A percentile compares a stretch with the other conserved stretches of the same genome.
phyloP scores from a whole-genome alignment of 108 stramenopile species.

The Hondaea fermentalgiana region DNA sequence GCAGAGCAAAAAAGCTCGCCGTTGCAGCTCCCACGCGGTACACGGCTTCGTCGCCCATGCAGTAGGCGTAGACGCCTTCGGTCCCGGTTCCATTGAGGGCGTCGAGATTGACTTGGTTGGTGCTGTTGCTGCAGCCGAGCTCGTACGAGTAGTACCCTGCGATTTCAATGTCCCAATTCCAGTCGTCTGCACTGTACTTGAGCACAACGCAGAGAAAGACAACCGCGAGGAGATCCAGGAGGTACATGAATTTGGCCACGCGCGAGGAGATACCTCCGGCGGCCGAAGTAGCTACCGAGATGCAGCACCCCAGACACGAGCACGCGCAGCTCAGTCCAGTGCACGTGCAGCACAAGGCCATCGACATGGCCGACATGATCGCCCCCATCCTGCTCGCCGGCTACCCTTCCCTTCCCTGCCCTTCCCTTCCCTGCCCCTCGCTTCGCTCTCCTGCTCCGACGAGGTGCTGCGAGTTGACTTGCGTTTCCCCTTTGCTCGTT shows the following conservation, averaged over 20 bases:
- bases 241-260: background rate
- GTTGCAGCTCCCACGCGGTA: background rate
- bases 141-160: background rate
- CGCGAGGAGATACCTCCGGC: background rate
- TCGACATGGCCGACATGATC: background rate
- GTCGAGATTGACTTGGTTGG: background rate
- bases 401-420: background rate
- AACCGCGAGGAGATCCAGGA: background rate
- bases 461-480: background rate
- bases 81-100: background rate
- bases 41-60: slow-evolving; percentile 4
- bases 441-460: background rate
- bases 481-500: background rate
- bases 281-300: background rate
- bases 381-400: background rate
- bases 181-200: background rate
- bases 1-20: background rate
- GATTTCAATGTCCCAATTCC: background rate
- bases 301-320: background rate
- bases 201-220: background rate
- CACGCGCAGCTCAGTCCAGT: background rate
- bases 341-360: slow-evolving; percentile 7
- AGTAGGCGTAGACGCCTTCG: background rate
- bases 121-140: background rate
- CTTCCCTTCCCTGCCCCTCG: background rate